phyloP scores from a whole-genome alignment of 225 moss, liverwort and hornwort species.

The Antitrichia curtipendula region DNA sequence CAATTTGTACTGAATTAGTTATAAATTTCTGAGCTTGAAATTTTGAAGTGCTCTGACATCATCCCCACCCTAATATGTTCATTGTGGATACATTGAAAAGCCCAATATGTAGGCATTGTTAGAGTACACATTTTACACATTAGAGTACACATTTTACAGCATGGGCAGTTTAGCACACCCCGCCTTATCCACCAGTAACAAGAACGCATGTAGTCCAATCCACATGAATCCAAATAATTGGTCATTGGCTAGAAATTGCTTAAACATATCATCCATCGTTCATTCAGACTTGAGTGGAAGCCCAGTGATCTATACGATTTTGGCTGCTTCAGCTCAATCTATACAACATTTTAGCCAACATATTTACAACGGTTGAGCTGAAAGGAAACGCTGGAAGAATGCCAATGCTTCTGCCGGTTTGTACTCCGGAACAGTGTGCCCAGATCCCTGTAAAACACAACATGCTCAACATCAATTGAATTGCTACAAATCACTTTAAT shows the following conservation, averaged over 20 bases:
- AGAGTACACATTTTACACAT: background rate
- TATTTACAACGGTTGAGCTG: conserved; percentile 30
- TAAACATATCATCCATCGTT: background rate
- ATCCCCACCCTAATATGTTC: background rate
- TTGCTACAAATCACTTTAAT: background rate
- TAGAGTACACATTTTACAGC: background rate
- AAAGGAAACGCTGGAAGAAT: conserved; percentile 61
- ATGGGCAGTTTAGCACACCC: background rate
- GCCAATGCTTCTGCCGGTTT: conserved; percentile 66
- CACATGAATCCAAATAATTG: background rate
- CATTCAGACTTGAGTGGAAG: background rate
- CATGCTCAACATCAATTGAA: background rate
- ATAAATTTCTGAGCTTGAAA: too few species aligned
- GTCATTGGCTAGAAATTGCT: background rate
- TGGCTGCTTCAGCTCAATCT: background rate
- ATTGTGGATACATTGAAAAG: background rate
- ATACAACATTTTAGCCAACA: background rate
- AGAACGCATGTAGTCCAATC: background rate
- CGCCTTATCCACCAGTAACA: too few species aligned
- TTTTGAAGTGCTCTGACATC: background rate
- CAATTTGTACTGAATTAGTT: too few species aligned
- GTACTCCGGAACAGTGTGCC: conserved; percentile 90
- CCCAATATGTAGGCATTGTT: background rate
- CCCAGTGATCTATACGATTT: background rate
- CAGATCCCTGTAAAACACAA: conserved; percentile 51